A percentile compares a stretch with the other conserved stretches of the same genome.
Evolutionary conservation across 768 basidiomycete genomes (phyloP).

Genomic region (Fomitopsis serialis): DNA sequence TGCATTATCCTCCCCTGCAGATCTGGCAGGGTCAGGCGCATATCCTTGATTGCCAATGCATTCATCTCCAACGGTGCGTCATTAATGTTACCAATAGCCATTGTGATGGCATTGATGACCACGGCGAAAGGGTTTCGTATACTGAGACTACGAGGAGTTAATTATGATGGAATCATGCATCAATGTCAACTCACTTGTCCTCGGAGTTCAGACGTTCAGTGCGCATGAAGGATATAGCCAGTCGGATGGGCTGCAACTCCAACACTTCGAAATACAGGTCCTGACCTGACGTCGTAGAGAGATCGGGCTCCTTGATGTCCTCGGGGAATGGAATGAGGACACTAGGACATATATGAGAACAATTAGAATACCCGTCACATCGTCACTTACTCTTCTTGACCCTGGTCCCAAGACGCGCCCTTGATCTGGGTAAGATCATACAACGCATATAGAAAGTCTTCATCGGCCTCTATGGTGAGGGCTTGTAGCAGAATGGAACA

Average conservation of each 20-base stretch:
- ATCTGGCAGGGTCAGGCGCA: conserved; percentile 81
- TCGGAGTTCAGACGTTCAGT: conserved; percentile 91
- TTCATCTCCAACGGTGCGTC: conserved; percentile 94
- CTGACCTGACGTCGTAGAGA: conserved; percentile 59
- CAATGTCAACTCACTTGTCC: conserved; percentile 62
- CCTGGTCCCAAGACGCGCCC: conserved; percentile 86
- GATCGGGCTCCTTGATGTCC: conserved; percentile 65
- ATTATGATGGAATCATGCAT: neutral
- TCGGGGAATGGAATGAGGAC: conserved; percentile 67
- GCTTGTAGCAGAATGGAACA: conserved; percentile 92
- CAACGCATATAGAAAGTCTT: conserved; percentile 89
- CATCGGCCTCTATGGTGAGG: conserved; percentile 93
- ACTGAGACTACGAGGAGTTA: conserved; percentile 44
- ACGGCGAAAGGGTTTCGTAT: conserved; percentile 90
- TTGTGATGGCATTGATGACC: conserved; percentile 89
- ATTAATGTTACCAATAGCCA: conserved; percentile 96
- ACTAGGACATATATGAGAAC: conserved; percentile 31
- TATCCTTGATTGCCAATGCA: conserved; percentile 90
- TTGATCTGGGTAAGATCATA: conserved; percentile 90
- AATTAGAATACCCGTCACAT: neutral
- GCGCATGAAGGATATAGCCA: conserved; percentile 95
- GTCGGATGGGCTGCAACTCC: conserved; percentile 88
- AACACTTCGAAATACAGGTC: conserved; percentile 95
- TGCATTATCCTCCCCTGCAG: conserved; percentile 80
- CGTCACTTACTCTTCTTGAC: conserved; percentile 60